phyloP scores from a whole-genome alignment of 805 yeast species.

The Suhomyces pyralidae region DNA sequence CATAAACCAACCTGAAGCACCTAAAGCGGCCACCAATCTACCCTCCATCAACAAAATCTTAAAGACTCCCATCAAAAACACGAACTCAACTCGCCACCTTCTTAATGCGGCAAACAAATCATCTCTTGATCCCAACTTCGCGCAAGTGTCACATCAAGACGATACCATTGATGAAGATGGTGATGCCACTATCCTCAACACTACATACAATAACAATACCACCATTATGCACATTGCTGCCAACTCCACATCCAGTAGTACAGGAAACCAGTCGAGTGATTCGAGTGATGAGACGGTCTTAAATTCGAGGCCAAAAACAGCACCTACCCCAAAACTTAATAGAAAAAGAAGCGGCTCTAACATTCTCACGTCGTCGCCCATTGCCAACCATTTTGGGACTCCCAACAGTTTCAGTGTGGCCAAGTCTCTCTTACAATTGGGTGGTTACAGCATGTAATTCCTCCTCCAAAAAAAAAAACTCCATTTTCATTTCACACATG shows the following conservation, averaged over 20 bases:
- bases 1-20: not conserved
- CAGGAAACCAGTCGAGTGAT: not conserved
- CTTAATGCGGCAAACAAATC: slow-evolving; percentile 4
- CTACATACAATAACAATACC: slow-evolving; percentile 7
- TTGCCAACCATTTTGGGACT: slow-evolving; percentile 34
- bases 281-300: not conserved
- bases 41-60: slow-evolving; percentile 44
- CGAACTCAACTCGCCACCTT: slow-evolving; percentile 22
- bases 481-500: not conserved
- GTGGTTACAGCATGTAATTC: slow-evolving; percentile 21
- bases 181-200: slow-evolving; percentile 19
- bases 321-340: slow-evolving; percentile 1
- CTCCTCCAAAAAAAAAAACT: not conserved
- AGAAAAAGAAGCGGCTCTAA: not conserved
- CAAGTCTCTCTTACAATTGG: slow-evolving; percentile 43
- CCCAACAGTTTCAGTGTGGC: slow-evolving; percentile 47
- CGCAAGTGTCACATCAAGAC: slow-evolving; percentile 14
- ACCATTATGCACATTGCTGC: not conserved
- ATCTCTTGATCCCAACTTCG: slow-evolving; percentile 10
- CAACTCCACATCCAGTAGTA: not conserved
- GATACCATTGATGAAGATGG: slow-evolving; percentile 22
- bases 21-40: slow-evolving; percentile 13
- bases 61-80: slow-evolving; percentile 41
- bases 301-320: not conserved
- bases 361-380: slow-evolving; percentile 35